Percentiles rank a stretch among this genome's conserved stretches.
Conservation (phyloP, 2,329 filamentous ascomycete species). For the Penicillium thymicola region DNA sequence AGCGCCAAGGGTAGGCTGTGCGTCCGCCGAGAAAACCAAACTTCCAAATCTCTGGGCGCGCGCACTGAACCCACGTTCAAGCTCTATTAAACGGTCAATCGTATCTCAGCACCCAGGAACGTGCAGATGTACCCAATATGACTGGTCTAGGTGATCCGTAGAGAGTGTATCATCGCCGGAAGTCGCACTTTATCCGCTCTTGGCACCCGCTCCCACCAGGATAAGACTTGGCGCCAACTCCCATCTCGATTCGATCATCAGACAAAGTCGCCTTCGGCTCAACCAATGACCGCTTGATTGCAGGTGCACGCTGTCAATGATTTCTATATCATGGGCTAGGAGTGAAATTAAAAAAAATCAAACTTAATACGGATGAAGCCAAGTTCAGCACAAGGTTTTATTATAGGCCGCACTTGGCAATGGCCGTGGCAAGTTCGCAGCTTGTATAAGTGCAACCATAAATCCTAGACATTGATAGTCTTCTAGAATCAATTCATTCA, state of each 20-base stretch:
- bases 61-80: not conserved
- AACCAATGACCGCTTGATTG: not conserved
- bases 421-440: not conserved
- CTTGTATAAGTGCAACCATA: constrained; percentile 1
- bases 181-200: constrained; percentile 8
- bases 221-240: constrained; percentile 3
- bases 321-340: not conserved
- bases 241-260: not conserved
- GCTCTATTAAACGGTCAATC: constrained; percentile 7
- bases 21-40: constrained; percentile 3
- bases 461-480: not conserved
- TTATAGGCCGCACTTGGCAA: constrained; percentile 7
- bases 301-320: constrained; percentile 1
- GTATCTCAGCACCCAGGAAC: not conserved
- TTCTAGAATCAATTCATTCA: not conserved
- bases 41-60: constrained; percentile 7
- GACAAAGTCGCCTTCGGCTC: not conserved
- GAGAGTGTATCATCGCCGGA: not conserved
- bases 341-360: no score
- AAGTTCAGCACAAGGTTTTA: not conserved
- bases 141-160: not conserved
- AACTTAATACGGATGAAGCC: not conserved
- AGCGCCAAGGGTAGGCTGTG: constrained; percentile 8
- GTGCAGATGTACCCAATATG: not conserved
- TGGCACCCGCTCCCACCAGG: constrained; percentile 5